Evolutionary conservation across 371 early-diverging fungal species (phyloP).

Genomic region (Mucor velutinosus): DNA sequence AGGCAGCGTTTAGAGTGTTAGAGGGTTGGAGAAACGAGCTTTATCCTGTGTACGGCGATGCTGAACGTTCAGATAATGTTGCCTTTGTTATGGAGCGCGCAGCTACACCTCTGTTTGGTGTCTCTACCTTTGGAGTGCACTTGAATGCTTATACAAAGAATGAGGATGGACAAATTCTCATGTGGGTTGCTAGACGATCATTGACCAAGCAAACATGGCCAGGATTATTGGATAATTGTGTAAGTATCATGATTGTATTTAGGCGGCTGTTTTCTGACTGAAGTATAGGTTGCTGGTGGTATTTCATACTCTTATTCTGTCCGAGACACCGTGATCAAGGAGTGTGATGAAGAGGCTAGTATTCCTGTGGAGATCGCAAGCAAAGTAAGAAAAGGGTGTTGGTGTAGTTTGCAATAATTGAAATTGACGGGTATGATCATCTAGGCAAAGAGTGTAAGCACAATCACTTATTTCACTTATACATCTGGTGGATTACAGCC

Average conservation of each 20-base stretch:
- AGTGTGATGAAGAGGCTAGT: slow-evolving; percentile 91
- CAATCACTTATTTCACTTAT: slow-evolving; percentile 69
- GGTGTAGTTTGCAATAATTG: too few relatives aligned
- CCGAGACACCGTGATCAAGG: slow-evolving; percentile 75
- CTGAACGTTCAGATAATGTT: slow-evolving; percentile 36
- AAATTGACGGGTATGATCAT: neutral
- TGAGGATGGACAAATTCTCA: slow-evolving; percentile 48
- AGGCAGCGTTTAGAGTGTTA: slow-evolving; percentile 32
- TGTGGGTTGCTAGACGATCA: slow-evolving; percentile 89
- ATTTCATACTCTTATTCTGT: slow-evolving; percentile 69
- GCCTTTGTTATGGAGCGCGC: slow-evolving; percentile 82
- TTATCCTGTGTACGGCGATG: slow-evolving; percentile 75
- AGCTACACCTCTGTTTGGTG: slow-evolving; percentile 76
- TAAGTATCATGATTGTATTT: slow-evolving; percentile 21
- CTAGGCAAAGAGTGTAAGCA: slow-evolving; percentile 59
- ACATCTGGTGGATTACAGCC: slow-evolving; percentile 64
- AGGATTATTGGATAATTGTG: slow-evolving; percentile 84
- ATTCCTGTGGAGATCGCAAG: slow-evolving; percentile 62
- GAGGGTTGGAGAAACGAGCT: slow-evolving; percentile 65
- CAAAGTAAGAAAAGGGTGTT: slow-evolving; percentile 21
- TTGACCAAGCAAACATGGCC: slow-evolving; percentile 86
- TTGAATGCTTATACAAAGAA: slow-evolving; percentile 71
- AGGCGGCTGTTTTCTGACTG: neutral
- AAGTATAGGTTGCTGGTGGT: slow-evolving; percentile 76
- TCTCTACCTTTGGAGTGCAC: slow-evolving; percentile 82